Evolutionary conservation across 2,329 filamentous ascomycete genomes (phyloP).

Genomic region (Phyllachora maydis): DNA sequence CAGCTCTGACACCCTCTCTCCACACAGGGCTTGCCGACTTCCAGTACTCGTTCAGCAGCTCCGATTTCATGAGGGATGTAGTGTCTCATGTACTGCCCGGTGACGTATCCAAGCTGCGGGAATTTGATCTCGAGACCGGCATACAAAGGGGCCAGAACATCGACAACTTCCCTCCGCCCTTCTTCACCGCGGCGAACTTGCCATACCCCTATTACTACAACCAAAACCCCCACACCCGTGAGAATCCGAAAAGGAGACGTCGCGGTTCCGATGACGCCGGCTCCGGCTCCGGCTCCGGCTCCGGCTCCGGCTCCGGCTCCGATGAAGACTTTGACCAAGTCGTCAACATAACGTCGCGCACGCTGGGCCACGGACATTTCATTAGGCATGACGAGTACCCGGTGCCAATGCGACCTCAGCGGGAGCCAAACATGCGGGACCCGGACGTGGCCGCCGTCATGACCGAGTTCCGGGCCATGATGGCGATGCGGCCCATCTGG

Average conservation of each 20-base stretch:
- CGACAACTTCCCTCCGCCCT: constrained; percentile 60
- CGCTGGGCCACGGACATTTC: constrained; percentile 38
- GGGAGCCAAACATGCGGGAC: constrained; percentile 36
- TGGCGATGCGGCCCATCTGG: constrained; percentile 64
- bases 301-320: no score
- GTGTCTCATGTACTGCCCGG: constrained; percentile 50
- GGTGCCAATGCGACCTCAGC: constrained; percentile 36
- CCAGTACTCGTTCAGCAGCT: constrained; percentile 52
- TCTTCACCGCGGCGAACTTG: constrained; percentile 53
- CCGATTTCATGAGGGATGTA: constrained; percentile 51
- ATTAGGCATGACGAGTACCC: constrained; percentile 40
- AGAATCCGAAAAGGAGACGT: no score
- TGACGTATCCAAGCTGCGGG: constrained; percentile 30
- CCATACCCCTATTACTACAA: constrained; percentile 68
- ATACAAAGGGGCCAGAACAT: constrained; percentile 36
- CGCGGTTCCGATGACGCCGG: no score
- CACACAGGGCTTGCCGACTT: constrained; percentile 64
- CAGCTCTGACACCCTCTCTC: neutral
- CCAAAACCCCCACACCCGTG: constrained; percentile 58
- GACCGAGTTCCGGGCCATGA: constrained; percentile 37
- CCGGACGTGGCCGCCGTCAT: constrained; percentile 43
- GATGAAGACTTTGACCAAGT: constrained; percentile 25
- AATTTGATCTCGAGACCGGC: constrained; percentile 46
- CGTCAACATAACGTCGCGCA: constrained; percentile 33
- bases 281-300: no score